Conservation (phyloP, 169 alveolate genomes). For the Cystoisospora suis region DNA sequence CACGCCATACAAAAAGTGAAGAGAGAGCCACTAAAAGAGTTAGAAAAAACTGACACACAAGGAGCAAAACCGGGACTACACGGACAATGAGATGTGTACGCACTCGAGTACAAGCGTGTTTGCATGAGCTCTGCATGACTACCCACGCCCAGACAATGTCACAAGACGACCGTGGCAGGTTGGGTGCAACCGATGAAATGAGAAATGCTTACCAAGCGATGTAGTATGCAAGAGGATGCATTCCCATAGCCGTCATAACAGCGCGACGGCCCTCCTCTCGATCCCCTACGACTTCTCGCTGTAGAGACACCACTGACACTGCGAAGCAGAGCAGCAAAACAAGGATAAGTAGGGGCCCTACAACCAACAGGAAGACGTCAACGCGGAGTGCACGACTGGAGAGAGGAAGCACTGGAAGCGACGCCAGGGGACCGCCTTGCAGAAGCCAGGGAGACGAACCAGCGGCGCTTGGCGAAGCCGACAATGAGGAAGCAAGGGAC, state of each 20-base stretch:
- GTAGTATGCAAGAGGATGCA: background rate
- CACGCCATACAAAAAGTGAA: too few relatives aligned
- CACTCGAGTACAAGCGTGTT: too few relatives aligned
- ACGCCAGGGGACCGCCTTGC: background rate
- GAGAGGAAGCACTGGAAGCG: background rate
- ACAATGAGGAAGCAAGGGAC: background rate
- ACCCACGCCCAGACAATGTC: too few relatives aligned
- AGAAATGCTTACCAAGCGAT: background rate
- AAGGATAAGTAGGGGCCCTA: background rate
- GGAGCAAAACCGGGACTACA: too few relatives aligned
- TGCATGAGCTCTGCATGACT: too few relatives aligned
- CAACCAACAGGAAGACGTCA: background rate
- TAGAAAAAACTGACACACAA: too few relatives aligned
- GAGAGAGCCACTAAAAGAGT: too few relatives aligned
- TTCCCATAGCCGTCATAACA: background rate
- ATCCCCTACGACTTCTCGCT: background rate
- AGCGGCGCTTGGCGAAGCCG: background rate
- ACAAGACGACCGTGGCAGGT: too few relatives aligned
- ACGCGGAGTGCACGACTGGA: background rate
- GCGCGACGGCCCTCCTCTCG: background rate
- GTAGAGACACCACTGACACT: background rate
- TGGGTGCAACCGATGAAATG: too few relatives aligned
- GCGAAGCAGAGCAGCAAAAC: background rate
- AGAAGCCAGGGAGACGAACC: background rate
- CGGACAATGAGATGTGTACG: too few relatives aligned